phyloP scores from a whole-genome alignment of 441 rosid species.

The Aleurites moluccanus region DNA sequence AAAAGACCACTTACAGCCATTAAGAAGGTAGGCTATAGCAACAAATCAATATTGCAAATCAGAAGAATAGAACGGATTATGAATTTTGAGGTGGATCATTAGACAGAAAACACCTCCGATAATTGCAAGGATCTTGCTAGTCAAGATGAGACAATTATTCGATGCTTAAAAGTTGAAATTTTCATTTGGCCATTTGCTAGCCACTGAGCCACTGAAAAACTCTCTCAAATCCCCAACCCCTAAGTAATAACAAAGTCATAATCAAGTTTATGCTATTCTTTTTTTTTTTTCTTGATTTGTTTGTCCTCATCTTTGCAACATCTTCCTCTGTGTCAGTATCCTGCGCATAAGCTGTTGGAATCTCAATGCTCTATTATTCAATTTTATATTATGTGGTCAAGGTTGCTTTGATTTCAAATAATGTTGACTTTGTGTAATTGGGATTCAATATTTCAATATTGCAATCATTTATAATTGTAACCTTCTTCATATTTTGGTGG shows the following conservation, averaged over 20 bases:
- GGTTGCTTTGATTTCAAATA: too few species aligned
- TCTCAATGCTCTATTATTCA: not conserved
- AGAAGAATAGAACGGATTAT: not conserved
- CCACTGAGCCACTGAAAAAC: not conserved
- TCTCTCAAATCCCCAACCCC: not conserved
- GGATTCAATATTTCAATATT: too few species aligned
- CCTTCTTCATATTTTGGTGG: too few species aligned
- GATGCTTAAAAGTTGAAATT: constrained; percentile 25
- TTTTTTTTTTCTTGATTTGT: not conserved
- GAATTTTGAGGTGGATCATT: not conserved
- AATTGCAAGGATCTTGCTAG: constrained; percentile 25
- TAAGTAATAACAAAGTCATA: not conserved
- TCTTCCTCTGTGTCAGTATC: not conserved
- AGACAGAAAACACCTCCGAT: not conserved
- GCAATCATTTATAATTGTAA: too few species aligned
- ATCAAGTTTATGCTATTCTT: not conserved
- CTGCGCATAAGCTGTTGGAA: not conserved
- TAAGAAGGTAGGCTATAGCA: not conserved
- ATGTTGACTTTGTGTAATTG: too few species aligned
- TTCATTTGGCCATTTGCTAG: not conserved
- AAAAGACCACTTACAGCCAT: constrained; percentile 21
- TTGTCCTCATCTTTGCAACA: not conserved
- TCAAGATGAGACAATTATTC: constrained; percentile 21
- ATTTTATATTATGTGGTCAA: not conserved
- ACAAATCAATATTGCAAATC: not conserved